Evolutionary conservation across 176 grass and related monocot species (phyloP), one percentile per base, ranked within the genome.

Genomic region (Carex kokanica): DNA sequence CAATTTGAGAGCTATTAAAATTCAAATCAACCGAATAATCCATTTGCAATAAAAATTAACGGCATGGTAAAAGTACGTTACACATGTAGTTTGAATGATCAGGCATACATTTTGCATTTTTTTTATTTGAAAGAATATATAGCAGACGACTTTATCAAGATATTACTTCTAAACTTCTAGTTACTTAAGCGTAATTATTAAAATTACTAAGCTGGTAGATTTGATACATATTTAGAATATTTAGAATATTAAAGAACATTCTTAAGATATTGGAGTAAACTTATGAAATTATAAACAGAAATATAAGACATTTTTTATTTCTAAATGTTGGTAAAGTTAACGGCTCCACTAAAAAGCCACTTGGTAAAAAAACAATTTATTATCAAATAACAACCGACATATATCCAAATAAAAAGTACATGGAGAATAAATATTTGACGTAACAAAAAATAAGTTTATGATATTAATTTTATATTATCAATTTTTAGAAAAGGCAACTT

Each of bases 291-390:
- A 54, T 54, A 2, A 15, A 54, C 13, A 53, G 1, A 11, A 40
- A 40, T 6, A 91, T 31, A 86, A 83, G 52, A 89, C 91, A 24
- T 79, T 93, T 43, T 90, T 89, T 68, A 91, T 89, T 71, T 86
- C 91, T 81, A 77, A 89, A 84, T 91, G 14, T 86, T 93, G 10
- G 91, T 97, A 52, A 90, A 90, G 80, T 64, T 93, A 67, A 91
- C 91, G 16, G 91, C 94, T 12, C 81, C 93, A 82, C 91, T 93
- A 64, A 88, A 91, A 2, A 87, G 87, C 0, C 87, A 91, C 29
- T 78, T 90, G 17, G 89, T 97, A 78, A 80, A 89, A 89, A 93
- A 90, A 85, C 5, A 40, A 40, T 40, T 40, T 3, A 38, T 5
- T 3, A 38, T 4, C 31, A 32, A 32, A 32, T 32, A 32, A 32